Conservation (phyloP, 2,329 filamentous ascomycete genomes). For the Cordyceps militaris region DNA sequence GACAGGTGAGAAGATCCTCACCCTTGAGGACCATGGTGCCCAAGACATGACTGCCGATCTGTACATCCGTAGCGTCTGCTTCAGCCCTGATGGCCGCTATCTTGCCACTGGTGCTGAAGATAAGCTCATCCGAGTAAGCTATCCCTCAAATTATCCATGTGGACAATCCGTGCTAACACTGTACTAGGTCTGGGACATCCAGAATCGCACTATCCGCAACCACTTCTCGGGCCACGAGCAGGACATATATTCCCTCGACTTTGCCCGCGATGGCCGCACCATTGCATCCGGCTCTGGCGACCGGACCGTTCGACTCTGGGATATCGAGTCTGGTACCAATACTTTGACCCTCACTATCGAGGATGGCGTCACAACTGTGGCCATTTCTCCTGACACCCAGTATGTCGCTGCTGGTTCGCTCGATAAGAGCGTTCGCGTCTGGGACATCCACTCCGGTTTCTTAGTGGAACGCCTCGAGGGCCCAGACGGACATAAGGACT, state of each 20-base stretch:
- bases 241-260: constrained; percentile 96
- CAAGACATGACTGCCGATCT: constrained; percentile 78
- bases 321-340: constrained; percentile 77
- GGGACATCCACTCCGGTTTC: constrained; percentile 82
- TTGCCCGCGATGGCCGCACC: constrained; percentile 83
- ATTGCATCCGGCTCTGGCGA: constrained; percentile 96
- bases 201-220: constrained; percentile 73
- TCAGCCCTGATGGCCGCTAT: constrained; percentile 91
- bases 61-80: constrained; percentile 97
- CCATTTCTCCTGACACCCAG: constrained; percentile 91
- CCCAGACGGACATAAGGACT: constrained; percentile 91
- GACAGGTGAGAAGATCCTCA: constrained; percentile 78
- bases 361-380: constrained; percentile 94
- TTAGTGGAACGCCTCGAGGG: constrained; percentile 89
- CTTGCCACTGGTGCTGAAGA: constrained; percentile 95
- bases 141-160: neutral
- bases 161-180: constrained; percentile 8
- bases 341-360: constrained; percentile 85
- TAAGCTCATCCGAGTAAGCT: constrained; percentile 83
- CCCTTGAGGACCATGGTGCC: constrained; percentile 81
- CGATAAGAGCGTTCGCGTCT: constrained; percentile 96
- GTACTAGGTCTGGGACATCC: constrained; percentile 86
- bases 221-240: constrained; percentile 97
- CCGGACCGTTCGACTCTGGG: constrained; percentile 90
- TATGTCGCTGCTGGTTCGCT: constrained; percentile 91